Conservation (phyloP, 106 monocot genomes). For the Acorus calamus region DNA sequence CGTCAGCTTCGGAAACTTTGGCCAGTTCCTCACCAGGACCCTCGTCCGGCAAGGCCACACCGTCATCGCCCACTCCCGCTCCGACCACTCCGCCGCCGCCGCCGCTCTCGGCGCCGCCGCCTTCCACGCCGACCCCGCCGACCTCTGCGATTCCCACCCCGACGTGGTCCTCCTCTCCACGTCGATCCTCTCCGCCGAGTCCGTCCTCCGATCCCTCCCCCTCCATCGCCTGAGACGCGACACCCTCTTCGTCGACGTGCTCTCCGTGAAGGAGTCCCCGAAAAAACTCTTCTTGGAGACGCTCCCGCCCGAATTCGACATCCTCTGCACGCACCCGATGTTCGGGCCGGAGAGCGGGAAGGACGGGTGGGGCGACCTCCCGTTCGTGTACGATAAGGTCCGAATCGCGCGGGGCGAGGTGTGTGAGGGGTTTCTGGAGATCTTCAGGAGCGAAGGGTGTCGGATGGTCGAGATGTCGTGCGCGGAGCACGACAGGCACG, state of each 20-base stretch:
- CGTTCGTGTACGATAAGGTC: slow-evolving; percentile 21
- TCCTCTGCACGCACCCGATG: slow-evolving; percentile 32
- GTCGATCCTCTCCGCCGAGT: too few relatives aligned
- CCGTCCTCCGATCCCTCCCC: too few relatives aligned
- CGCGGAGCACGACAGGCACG: slow-evolving; percentile 21
- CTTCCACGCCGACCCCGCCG: too few relatives aligned
- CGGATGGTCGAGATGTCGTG: slow-evolving; percentile 30
- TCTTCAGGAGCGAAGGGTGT: slow-evolving; percentile 21
- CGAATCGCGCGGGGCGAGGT: neutral
- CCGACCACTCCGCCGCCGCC: slow-evolving; percentile 16
- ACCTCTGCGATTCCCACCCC: too few relatives aligned
- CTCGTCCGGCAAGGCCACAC: slow-evolving; percentile 27
- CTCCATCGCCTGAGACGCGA: too few relatives aligned
- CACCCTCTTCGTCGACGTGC: too few relatives aligned
- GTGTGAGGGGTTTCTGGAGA: slow-evolving; percentile 12
- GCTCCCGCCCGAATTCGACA: slow-evolving; percentile 2
- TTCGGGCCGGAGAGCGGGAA: slow-evolving; percentile 31
- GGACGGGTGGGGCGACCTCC: slow-evolving; percentile 19
- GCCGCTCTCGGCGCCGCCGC: too few relatives aligned
- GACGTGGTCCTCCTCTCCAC: too few relatives aligned
- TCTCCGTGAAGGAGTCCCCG: too few relatives aligned
- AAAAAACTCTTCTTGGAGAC: too few relatives aligned
- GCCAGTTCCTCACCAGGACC: slow-evolving; percentile 25
- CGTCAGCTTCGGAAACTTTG: slow-evolving; percentile 35
- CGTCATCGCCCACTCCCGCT: slow-evolving; percentile 24